Conservation (phyloP, 345 rosid species). For the Microcos paniculata region DNA sequence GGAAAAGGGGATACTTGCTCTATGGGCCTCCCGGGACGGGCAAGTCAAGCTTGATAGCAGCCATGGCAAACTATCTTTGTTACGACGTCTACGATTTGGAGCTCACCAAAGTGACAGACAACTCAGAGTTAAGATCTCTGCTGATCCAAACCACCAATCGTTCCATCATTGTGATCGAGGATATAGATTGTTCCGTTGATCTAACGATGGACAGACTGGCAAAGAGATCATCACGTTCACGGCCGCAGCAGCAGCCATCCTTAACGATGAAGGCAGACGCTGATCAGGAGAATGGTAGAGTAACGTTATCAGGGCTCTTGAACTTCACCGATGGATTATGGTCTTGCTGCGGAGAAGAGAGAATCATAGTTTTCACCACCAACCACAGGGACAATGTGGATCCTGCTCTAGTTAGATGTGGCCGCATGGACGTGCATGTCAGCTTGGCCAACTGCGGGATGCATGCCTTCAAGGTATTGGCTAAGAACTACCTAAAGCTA, state of each 20-base stretch:
- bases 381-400: constrained; percentile 46
- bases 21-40: constrained; percentile 57
- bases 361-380: constrained; percentile 45
- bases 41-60: constrained; percentile 49
- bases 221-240: constrained; percentile 9
- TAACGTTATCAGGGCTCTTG: constrained; percentile 44
- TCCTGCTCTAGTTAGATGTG: constrained; percentile 44
- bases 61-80: constrained; percentile 50
- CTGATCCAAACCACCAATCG: constrained; percentile 42
- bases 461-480: constrained; percentile 42
- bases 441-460: constrained; percentile 40
- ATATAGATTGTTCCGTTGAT: constrained; percentile 46
- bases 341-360: constrained; percentile 51
- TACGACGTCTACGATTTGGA: constrained; percentile 58
- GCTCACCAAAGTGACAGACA: constrained; percentile 45
- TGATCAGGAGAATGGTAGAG: constrained; percentile 27
- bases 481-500: constrained; percentile 37
- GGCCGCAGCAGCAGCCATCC: neutral
- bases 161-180: constrained; percentile 50
- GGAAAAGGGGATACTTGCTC: constrained; percentile 56
- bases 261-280: neutral
- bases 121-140: constrained; percentile 47
- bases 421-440: constrained; percentile 52
- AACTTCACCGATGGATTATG: constrained; percentile 49
- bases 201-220: constrained; percentile 39